Evolutionary conservation across 192 early-diverging fungal species (phyloP).

Genomic region (Coemansia sp.): DNA sequence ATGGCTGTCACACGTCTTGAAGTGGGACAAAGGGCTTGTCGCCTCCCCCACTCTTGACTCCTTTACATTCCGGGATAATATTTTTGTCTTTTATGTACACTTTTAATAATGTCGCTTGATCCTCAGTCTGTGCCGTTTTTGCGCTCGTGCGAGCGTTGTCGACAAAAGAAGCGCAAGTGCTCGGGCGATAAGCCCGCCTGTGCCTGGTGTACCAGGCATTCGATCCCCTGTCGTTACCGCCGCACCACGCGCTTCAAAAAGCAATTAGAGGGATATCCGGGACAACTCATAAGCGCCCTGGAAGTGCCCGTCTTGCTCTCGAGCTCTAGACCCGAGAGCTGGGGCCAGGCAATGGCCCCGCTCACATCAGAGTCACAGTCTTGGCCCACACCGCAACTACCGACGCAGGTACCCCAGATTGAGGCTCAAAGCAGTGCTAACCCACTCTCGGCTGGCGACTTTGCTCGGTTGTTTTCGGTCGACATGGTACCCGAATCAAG

Average conservation of each 20-base stretch:
- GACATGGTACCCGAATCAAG: slow-evolving; percentile 47
- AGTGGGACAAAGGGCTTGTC: too few relatives aligned
- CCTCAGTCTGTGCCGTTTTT: slow-evolving; percentile 49
- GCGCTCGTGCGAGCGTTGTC: slow-evolving; percentile 55
- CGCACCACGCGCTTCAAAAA: slow-evolving; percentile 51
- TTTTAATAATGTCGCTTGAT: slow-evolving; percentile 38
- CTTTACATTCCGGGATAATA: not conserved
- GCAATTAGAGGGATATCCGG: slow-evolving; percentile 35
- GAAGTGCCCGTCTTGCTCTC: slow-evolving; percentile 18
- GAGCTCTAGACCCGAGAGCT: not conserved
- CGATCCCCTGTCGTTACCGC: slow-evolving; percentile 49
- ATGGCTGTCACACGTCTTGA: not conserved
- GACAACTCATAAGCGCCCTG: slow-evolving; percentile 26
- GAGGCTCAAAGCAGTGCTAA: not conserved
- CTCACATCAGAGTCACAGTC: not conserved
- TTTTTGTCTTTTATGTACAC: not conserved
- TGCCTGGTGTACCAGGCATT: slow-evolving; percentile 46
- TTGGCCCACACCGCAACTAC: not conserved
- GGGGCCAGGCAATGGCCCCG: not conserved
- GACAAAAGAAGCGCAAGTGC: slow-evolving; percentile 56
- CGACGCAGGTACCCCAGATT: not conserved
- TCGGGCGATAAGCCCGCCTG: slow-evolving; percentile 51
- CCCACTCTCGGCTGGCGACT: slow-evolving; percentile 35
- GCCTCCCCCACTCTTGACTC: not conserved
- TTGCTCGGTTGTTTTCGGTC: slow-evolving; percentile 44